These are phyloP conservation scores for Suillus placidus DNA, from an alignment of 768 basidiomycete species.

Conservation along the genomic window DNA sequence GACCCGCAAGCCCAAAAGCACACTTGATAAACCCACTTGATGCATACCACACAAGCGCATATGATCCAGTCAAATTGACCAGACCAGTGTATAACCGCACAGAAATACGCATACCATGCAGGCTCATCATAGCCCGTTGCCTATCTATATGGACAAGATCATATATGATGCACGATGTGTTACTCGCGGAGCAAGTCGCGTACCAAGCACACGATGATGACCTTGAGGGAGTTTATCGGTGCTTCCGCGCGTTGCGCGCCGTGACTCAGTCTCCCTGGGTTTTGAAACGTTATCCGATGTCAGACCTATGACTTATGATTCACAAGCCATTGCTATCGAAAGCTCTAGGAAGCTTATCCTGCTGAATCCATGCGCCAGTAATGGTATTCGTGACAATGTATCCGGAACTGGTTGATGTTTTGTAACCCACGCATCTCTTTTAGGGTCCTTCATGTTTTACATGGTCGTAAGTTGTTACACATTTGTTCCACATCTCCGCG, in stretches of 20 bases:
- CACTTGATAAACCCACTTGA: too few relatives aligned
- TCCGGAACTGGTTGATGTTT: not conserved
- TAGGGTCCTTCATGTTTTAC: not conserved
- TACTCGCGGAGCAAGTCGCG: conserved; percentile 2
- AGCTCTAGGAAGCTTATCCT: not conserved
- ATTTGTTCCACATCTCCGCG: not conserved
- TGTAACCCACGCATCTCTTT: not conserved
- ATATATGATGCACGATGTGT: not conserved
- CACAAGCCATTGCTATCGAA: not conserved
- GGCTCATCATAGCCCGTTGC: not conserved
- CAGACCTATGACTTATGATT: not conserved
- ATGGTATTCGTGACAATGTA: not conserved
- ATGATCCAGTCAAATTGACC: not conserved
- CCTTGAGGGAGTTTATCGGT: conserved; percentile 8
- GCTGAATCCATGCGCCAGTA: not conserved
- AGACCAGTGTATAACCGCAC: not conserved
- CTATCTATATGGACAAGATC: not conserved
- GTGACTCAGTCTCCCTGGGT: conserved; percentile 2
- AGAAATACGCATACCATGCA: not conserved
- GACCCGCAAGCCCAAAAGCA: not conserved
- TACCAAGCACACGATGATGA: conserved; percentile 4
- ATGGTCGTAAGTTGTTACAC: not conserved
- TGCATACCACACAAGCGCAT: not conserved
- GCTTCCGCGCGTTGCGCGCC: conserved; percentile 8
- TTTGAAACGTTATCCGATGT: not conserved